A percentile compares a stretch with the other conserved stretches of the same genome.
Evolutionary conservation across 495 filamentous ascomycete species (phyloP).

Genomic region (Paragyromitra xinjiangensis): DNA sequence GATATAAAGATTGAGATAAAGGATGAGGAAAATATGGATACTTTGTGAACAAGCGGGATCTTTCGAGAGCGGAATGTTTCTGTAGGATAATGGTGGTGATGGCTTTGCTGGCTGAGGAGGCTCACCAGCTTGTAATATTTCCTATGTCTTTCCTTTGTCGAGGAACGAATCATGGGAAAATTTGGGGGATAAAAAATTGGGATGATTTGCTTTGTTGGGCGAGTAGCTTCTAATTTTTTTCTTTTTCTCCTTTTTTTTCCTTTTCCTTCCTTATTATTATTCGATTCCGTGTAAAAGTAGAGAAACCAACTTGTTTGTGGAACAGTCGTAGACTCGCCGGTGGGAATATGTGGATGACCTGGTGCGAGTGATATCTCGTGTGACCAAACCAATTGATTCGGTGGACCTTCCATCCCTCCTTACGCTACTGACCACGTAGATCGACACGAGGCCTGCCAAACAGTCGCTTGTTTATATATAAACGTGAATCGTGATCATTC

Average conservation of each 20-base stretch:
- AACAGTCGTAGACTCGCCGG: neutral
- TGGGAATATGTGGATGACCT: constrained; percentile 2
- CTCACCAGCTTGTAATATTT: constrained; percentile 40
- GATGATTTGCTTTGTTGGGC: constrained; percentile 41
- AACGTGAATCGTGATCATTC: constrained; percentile 26
- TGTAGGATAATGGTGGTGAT: constrained; percentile 41
- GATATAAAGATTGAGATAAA: constrained; percentile 18
- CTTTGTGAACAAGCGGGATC: constrained; percentile 33
- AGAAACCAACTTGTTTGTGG: constrained; percentile 11
- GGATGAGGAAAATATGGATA: constrained; percentile 52
- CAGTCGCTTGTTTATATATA: constrained; percentile 31
- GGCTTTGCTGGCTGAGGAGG: constrained; percentile 14
- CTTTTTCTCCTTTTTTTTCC: constrained; percentile 17
- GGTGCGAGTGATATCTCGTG: constrained; percentile 47
- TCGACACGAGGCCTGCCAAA: constrained; percentile 13
- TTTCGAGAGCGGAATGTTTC: neutral
- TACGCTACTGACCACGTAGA: constrained; percentile 42
- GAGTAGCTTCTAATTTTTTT: constrained; percentile 23
- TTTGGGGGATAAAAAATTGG: constrained; percentile 34
- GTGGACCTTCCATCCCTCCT: constrained; percentile 14
- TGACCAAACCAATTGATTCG: constrained; percentile 40
- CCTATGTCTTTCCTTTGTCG: constrained; percentile 47
- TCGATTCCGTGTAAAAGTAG: constrained; percentile 34
- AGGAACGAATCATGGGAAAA: constrained; percentile 28
- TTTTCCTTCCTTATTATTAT: neutral